Conservation (phyloP, 257 asterid genomes). For the Solanum gandarillasii region DNA sequence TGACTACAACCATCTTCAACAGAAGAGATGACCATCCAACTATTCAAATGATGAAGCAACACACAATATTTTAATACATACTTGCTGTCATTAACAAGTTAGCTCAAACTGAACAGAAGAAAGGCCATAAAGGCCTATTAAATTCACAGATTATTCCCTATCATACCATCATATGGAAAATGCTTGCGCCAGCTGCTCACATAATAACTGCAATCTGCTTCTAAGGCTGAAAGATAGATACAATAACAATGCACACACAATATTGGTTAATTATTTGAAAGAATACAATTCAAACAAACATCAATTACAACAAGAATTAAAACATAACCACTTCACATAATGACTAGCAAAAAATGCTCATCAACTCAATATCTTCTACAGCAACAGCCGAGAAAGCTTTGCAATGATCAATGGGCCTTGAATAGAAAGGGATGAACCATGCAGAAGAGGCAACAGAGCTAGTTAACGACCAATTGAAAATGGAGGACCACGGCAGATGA, state of each 20-base stretch:
- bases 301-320: conserved; percentile 1
- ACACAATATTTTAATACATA: not conserved
- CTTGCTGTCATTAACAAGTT: not conserved
- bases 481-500: not conserved
- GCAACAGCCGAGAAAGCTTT: not conserved
- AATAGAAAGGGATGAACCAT: not conserved
- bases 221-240: conserved; percentile 37
- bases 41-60: not conserved
- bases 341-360: not conserved
- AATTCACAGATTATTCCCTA: conserved; percentile 33
- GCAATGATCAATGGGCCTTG: not conserved
- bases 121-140: conserved; percentile 8
- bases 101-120: not conserved
- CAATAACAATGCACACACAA: conserved; percentile 19
- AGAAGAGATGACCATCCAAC: not conserved
- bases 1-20: too few relatives aligned
- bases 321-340: not conserved
- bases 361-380: not conserved
- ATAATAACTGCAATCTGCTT: conserved; percentile 44
- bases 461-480: not conserved
- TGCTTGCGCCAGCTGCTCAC: conserved; percentile 43
- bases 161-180: conserved; percentile 56
- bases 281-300: conserved; percentile 6
- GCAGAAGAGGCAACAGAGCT: not conserved
- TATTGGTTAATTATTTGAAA: conserved; percentile 27